Conservation (phyloP, 192 early-diverging fungal species). For the Coemansia aciculifera region DNA sequence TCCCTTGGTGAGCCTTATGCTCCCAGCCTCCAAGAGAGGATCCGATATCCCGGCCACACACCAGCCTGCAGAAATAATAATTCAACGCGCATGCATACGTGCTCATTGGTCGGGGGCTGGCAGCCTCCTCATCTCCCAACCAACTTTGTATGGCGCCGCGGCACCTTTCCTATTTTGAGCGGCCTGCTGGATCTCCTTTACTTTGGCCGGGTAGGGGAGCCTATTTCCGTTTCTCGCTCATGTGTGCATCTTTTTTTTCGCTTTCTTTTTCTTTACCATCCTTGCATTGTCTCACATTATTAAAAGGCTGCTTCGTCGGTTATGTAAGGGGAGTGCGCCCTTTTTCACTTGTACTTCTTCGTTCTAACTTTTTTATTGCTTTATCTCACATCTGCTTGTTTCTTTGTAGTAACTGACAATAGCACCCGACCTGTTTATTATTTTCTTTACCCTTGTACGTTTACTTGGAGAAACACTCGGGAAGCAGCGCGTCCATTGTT, state of each 20-base stretch:
- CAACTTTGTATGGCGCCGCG: not conserved
- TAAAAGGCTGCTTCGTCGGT: not conserved
- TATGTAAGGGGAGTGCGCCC: not conserved
- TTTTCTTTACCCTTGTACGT: not conserved
- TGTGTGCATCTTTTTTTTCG: not conserved
- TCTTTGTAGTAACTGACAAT: not conserved
- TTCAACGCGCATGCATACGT: not conserved
- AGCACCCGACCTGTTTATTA: not conserved
- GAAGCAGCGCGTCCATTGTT: not conserved
- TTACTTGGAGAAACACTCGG: not conserved
- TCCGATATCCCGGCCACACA: not conserved
- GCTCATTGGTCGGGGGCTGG: not conserved
- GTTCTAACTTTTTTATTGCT: not conserved
- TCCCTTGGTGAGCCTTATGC: not conserved
- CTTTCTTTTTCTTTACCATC: no score
- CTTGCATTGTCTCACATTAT: constrained; percentile 3
- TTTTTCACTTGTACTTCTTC: not conserved
- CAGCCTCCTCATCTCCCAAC: not conserved
- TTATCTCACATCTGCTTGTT: not conserved
- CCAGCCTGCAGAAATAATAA: constrained; percentile 7
- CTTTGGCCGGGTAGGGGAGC: not conserved
- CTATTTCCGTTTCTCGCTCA: constrained; percentile 6
- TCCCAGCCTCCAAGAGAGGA: not conserved
- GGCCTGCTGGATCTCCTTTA: constrained; percentile 2
- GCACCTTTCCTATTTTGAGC: not conserved